phyloP scores from a whole-genome alignment of 2,329 filamentous ascomycete species.

The Trichoderma sp. region DNA sequence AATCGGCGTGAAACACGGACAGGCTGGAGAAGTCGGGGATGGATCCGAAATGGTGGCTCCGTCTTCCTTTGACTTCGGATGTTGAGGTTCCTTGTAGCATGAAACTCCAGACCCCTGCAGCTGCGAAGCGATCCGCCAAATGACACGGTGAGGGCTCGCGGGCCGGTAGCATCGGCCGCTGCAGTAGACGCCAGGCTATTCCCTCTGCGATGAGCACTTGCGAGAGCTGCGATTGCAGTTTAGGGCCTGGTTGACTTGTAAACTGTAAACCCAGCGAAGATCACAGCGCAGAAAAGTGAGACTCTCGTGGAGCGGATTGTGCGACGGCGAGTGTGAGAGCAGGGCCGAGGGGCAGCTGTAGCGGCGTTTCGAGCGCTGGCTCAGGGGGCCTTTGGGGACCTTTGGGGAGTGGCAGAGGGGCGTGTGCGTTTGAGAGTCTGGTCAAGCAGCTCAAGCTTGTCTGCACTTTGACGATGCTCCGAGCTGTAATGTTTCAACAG shows the following conservation, averaged over 20 bases:
- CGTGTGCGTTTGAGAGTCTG: conserved; percentile 14
- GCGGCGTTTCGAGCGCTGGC: conserved; percentile 20
- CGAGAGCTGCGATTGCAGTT: background rate
- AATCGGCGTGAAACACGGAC: conserved; percentile 6
- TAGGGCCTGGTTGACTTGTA: background rate
- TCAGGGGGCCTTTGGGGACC: background rate
- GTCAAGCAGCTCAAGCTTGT: background rate
- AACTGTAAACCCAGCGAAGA: background rate
- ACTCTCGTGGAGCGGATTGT: conserved; percentile 16
- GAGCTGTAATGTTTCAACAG: background rate
- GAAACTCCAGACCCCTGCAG: conserved; percentile 18
- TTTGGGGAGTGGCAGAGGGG: background rate
- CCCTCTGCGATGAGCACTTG: background rate
- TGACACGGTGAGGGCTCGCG: background rate
- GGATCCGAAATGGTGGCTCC: background rate
- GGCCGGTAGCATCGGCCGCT: background rate
- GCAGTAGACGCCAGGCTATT: background rate
- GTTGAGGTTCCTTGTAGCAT: conserved; percentile 16
- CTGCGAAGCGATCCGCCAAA: conserved; percentile 10
- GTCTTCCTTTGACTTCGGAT: conserved; percentile 17
- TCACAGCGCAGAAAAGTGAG: background rate
- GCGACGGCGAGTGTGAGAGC: conserved; percentile 24
- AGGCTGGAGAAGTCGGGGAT: conserved; percentile 7
- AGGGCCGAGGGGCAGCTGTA: conserved; percentile 15
- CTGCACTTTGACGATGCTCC: background rate